Conservation (phyloP, 495 filamentous ascomycete genomes). For the Xylaria flabelliformis region DNA sequence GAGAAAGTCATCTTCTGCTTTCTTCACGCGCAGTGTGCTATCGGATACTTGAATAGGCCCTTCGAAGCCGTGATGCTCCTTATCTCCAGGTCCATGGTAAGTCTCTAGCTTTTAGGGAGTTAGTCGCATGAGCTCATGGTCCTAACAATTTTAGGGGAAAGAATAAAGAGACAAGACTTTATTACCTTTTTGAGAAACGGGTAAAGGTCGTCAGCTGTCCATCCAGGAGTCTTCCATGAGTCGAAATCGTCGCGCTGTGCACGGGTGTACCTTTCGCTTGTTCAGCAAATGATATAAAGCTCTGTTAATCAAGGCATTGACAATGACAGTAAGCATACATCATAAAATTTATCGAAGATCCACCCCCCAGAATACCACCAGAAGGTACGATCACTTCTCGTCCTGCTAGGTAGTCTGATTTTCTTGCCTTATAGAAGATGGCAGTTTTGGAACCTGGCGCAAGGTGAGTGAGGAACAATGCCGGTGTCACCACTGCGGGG, state of each 20-base stretch:
- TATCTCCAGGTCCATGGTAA: slow-evolving; percentile 51
- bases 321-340: slow-evolving; percentile 46
- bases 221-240: slow-evolving; percentile 58
- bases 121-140: slow-evolving; percentile 4
- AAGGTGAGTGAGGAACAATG: slow-evolving; percentile 42
- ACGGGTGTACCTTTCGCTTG: slow-evolving; percentile 38
- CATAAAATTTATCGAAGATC: slow-evolving; percentile 66
- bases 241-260: slow-evolving; percentile 56
- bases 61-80: slow-evolving; percentile 50
- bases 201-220: slow-evolving; percentile 57
- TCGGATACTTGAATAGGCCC: slow-evolving; percentile 59
- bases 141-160: not conserved
- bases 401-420: slow-evolving; percentile 51
- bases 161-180: not conserved
- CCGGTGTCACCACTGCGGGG: slow-evolving; percentile 43
- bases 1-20: slow-evolving; percentile 50
- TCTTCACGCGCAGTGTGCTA: slow-evolving; percentile 43
- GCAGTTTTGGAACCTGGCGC: slow-evolving; percentile 43
- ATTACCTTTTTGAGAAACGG: slow-evolving; percentile 61
- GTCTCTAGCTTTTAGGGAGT: slow-evolving; percentile 51
- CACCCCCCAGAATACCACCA: slow-evolving; percentile 64
- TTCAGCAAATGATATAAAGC: not conserved
- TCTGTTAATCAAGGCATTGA: not conserved
- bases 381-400: slow-evolving; percentile 55
- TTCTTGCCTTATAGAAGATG: slow-evolving; percentile 44